phyloP scores from a whole-genome alignment of 306 rosid species.

The Gastrolobium villosum region DNA sequence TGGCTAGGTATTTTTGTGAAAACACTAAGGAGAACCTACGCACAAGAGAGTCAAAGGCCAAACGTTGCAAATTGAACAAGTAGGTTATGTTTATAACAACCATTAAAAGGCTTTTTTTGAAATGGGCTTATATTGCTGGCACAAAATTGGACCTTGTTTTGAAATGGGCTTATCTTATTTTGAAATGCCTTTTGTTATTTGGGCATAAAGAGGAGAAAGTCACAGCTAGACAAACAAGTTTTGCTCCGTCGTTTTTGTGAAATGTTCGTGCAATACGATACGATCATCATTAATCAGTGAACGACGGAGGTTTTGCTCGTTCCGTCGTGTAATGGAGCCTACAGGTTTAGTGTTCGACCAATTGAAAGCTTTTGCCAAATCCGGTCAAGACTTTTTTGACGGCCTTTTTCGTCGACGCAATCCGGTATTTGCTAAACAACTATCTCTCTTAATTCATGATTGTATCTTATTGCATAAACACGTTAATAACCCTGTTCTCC shows the following conservation, averaged over 20 bases:
- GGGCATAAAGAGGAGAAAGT: background rate
- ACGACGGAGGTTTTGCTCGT: slow-evolving; percentile 5
- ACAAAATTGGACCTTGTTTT: background rate
- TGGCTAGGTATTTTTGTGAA: too few species aligned
- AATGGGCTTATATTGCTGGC: background rate
- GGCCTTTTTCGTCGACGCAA: slow-evolving; percentile 61
- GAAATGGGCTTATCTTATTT: too few species aligned
- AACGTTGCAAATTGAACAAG: too few species aligned
- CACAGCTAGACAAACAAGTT: background rate
- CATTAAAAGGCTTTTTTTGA: background rate
- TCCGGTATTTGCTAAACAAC: slow-evolving; percentile 60
- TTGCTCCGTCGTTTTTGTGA: background rate
- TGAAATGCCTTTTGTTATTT: background rate
- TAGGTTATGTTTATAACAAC: too few species aligned
- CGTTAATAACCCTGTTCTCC: background rate
- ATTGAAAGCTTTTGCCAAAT: slow-evolving; percentile 59
- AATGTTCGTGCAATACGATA: too few species aligned
- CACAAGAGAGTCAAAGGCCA: too few species aligned
- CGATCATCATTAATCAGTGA: background rate
- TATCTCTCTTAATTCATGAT: background rate
- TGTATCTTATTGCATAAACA: background rate
- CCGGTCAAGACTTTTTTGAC: slow-evolving; percentile 63
- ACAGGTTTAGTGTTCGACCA: slow-evolving; percentile 54
- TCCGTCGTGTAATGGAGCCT: slow-evolving; percentile 65
- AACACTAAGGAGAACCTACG: too few species aligned